Conservation (phyloP, 2,329 filamentous ascomycete species). For the Colletotrichum sp. region DNA sequence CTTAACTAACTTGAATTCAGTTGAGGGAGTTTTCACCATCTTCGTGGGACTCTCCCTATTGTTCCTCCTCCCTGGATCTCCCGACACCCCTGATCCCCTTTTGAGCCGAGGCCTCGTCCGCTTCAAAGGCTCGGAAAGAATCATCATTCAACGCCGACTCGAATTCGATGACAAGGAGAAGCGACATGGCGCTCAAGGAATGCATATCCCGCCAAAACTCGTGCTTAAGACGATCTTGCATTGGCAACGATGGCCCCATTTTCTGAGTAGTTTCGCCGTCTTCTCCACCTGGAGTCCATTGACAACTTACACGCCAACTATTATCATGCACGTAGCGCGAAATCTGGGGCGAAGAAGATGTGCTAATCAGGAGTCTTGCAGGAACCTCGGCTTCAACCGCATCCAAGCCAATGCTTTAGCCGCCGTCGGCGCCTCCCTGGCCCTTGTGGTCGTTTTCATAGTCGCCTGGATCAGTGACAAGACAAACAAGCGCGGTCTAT, state of each 20-base stretch:
- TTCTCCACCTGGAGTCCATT: conserved; percentile 59
- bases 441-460: conserved; percentile 50
- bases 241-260: conserved; percentile 52
- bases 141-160: conserved; percentile 37
- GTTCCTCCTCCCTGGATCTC: conserved; percentile 46
- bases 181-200: conserved; percentile 36
- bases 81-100: conserved; percentile 42
- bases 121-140: conserved; percentile 37
- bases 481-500: conserved; percentile 45
- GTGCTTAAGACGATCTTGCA: conserved; percentile 49
- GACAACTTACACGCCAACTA: conserved; percentile 55
- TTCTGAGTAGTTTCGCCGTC: conserved; percentile 51
- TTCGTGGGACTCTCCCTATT: conserved; percentile 40
- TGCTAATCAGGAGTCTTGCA: conserved; percentile 3
- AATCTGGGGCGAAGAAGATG: rapidly evolving
- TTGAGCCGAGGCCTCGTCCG: conserved; percentile 40
- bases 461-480: conserved; percentile 54
- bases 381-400: conserved; percentile 48
- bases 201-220: conserved; percentile 38
- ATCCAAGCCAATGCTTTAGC: conserved; percentile 53
- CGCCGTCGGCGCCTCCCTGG: conserved; percentile 44
- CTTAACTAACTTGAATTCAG: conserved; percentile 23
- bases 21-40: conserved; percentile 51
- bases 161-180: conserved; percentile 35
- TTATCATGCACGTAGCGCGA: conserved; percentile 37